These are phyloP conservation scores for Epichloe sibirici DNA, from an alignment of 2,329 filamentous ascomycete genomes.

Conservation along the genomic window DNA sequence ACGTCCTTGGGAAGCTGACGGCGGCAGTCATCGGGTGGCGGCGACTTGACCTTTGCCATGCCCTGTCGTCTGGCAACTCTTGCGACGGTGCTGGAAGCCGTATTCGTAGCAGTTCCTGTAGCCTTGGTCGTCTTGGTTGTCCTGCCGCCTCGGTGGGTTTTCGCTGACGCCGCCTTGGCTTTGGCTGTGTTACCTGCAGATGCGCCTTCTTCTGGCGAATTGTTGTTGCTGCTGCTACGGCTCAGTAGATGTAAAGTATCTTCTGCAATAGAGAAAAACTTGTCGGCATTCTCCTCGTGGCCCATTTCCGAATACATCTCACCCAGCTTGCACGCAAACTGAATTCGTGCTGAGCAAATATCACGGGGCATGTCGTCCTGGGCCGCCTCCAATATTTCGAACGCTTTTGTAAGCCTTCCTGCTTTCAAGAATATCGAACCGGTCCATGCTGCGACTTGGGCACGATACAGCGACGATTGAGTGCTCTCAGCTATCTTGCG, in stretches of 20 bases:
- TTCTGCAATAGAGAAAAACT: slow-evolving; percentile 37
- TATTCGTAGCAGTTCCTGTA: slow-evolving; percentile 12
- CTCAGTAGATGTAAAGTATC: slow-evolving; percentile 27
- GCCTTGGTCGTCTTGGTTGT: slow-evolving; percentile 6
- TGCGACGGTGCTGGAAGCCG: slow-evolving; percentile 8
- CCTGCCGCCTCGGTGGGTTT: background rate
- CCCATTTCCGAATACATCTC: slow-evolving; percentile 40
- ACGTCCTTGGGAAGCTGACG: slow-evolving; percentile 18
- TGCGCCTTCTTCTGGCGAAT: slow-evolving; percentile 4
- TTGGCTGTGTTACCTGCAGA: background rate
- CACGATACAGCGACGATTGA: slow-evolving; percentile 45
- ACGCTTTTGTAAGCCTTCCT: slow-evolving; percentile 46
- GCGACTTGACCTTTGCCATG: slow-evolving; percentile 9
- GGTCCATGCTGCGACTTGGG: slow-evolving; percentile 42
- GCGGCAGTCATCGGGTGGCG: slow-evolving; percentile 8
- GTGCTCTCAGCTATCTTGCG: slow-evolving; percentile 62
- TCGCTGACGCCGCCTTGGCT: slow-evolving; percentile 9
- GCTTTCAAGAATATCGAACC: slow-evolving; percentile 44
- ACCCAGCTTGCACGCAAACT: slow-evolving; percentile 42
- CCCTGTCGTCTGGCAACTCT: slow-evolving; percentile 10
- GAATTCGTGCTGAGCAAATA: slow-evolving; percentile 22
- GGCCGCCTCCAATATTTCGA: slow-evolving; percentile 41
- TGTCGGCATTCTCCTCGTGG: slow-evolving; percentile 29
- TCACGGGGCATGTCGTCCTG: slow-evolving; percentile 36
- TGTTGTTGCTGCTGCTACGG: slow-evolving; percentile 8